A percentile compares a stretch with the other conserved stretches of the same genome.
These are phyloP conservation scores for Naganishia sp. DNA, from an alignment of 1,284 basidiomycete genomes.

Conservation along the genomic window DNA sequence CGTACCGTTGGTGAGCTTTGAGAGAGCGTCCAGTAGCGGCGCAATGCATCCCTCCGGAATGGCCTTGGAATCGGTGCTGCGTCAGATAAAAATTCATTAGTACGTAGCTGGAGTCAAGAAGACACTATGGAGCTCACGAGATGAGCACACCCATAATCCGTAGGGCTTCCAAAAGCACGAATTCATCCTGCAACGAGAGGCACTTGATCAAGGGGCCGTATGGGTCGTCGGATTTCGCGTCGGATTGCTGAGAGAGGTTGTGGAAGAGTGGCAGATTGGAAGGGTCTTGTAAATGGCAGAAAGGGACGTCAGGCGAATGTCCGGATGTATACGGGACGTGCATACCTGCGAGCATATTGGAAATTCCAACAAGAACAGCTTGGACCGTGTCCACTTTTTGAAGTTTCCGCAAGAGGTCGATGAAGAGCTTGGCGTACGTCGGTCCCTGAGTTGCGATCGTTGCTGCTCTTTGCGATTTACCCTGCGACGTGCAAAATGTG, in stretches of 20 bases:
- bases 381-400: slow-evolving; percentile 92
- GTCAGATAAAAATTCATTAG: neutral
- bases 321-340: slow-evolving; percentile 59
- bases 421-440: slow-evolving; percentile 83
- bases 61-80: slow-evolving; percentile 53
- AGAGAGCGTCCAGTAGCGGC: slow-evolving; percentile 67
- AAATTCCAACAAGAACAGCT: slow-evolving; percentile 85
- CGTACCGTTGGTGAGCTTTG: slow-evolving; percentile 64
- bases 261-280: slow-evolving; percentile 65
- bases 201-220: slow-evolving; percentile 81
- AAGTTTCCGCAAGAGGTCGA: slow-evolving; percentile 87
- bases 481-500: slow-evolving; percentile 49
- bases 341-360: slow-evolving; percentile 79
- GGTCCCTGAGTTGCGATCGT: slow-evolving; percentile 75
- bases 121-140: slow-evolving; percentile 56
- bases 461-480: slow-evolving; percentile 69
- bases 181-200: slow-evolving; percentile 86
- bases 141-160: slow-evolving; percentile 86
- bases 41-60: slow-evolving; percentile 62
- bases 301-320: slow-evolving; percentile 60
- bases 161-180: slow-evolving; percentile 83
- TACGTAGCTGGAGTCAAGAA: neutral
- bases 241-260: slow-evolving; percentile 44
- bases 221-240: slow-evolving; percentile 74
- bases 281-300: slow-evolving; percentile 29